Conservation (phyloP, 495 filamentous ascomycete genomes). For the Aspergillus diversus region DNA sequence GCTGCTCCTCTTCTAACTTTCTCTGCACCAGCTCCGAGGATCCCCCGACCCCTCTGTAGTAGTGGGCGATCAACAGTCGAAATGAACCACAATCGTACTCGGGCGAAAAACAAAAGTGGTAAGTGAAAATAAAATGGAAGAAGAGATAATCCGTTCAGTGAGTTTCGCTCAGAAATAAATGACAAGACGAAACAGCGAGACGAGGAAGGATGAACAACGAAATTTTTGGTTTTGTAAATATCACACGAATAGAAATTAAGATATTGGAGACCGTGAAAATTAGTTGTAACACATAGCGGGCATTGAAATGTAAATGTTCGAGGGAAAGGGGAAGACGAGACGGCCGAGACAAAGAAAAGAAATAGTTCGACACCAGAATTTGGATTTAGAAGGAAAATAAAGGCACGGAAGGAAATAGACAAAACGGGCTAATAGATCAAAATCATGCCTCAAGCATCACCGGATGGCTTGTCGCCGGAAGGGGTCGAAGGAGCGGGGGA, state of each 20-base stretch:
- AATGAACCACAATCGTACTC: conserved; percentile 1
- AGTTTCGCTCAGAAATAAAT: conserved; percentile 21
- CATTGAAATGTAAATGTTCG: conserved; percentile 17
- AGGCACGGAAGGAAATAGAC: conserved; percentile 20
- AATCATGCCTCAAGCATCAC: conserved; percentile 49
- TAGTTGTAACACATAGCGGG: conserved; percentile 30
- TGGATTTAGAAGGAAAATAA: conserved; percentile 21
- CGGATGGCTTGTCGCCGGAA: conserved; percentile 53
- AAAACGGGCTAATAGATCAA: conserved; percentile 24
- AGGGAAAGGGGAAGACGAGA: conserved; percentile 1
- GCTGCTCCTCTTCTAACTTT: not conserved
- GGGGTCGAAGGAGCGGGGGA: conserved; percentile 51
- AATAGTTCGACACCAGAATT: conserved; percentile 33
- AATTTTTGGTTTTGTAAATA: conserved; percentile 20
- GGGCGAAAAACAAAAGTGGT: not conserved
- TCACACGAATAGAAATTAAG: conserved; percentile 29
- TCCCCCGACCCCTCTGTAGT: not conserved
- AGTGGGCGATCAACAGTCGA: not conserved
- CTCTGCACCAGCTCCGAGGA: not conserved
- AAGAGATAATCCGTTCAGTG: not conserved
- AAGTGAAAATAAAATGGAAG: not conserved
- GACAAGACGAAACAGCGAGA: conserved; percentile 4
- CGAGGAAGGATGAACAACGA: conserved; percentile 3
- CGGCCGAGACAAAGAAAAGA: conserved; percentile 24
- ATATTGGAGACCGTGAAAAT: conserved; percentile 19